Conservation (phyloP, 2,329 filamentous ascomycete genomes). For the Rhynchosporium agropyri region DNA sequence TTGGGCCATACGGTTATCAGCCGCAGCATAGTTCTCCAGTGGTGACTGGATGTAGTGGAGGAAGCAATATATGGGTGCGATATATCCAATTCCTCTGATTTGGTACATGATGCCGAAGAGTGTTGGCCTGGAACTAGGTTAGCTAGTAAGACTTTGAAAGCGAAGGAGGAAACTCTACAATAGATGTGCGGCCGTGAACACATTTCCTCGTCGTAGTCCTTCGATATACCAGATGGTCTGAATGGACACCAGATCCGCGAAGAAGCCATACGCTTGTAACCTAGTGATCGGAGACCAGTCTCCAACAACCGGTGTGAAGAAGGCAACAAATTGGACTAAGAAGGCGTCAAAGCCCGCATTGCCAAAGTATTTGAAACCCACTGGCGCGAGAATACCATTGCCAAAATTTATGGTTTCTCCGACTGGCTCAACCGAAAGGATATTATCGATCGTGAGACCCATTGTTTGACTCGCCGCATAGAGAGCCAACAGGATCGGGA, state of each 20-base stretch:
- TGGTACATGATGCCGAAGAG: conserved; percentile 40
- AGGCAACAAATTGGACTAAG: conserved; percentile 28
- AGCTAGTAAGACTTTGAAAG: background rate
- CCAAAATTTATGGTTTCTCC: background rate
- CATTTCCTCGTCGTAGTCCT: conserved; percentile 38
- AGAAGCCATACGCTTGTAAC: conserved; percentile 36
- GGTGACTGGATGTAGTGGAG: conserved; percentile 44
- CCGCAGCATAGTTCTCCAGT: conserved; percentile 41
- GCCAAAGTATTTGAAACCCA: conserved; percentile 25
- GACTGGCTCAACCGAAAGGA: background rate
- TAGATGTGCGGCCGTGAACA: conserved; percentile 33
- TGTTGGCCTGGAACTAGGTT: conserved; percentile 9
- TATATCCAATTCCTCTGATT: conserved; percentile 40
- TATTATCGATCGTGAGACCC: conserved; percentile 14
- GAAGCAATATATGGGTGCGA: conserved; percentile 45
- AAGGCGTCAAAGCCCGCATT: conserved; percentile 28
- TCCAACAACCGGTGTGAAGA: conserved; percentile 34
- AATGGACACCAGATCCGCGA: conserved; percentile 38
- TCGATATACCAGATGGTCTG: conserved; percentile 41
- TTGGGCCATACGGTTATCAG: conserved; percentile 42
- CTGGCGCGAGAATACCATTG: background rate
- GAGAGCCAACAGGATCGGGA: conserved; percentile 30
- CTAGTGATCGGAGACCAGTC: conserved; percentile 25
- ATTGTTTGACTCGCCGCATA: conserved; percentile 30
- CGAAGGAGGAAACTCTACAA: conserved; percentile 23